Percentiles rank a stretch among this genome's conserved stretches.
Evolutionary conservation across 352 stramenopile genomes (phyloP).

Genomic region (Thraustochytrium sp.): DNA sequence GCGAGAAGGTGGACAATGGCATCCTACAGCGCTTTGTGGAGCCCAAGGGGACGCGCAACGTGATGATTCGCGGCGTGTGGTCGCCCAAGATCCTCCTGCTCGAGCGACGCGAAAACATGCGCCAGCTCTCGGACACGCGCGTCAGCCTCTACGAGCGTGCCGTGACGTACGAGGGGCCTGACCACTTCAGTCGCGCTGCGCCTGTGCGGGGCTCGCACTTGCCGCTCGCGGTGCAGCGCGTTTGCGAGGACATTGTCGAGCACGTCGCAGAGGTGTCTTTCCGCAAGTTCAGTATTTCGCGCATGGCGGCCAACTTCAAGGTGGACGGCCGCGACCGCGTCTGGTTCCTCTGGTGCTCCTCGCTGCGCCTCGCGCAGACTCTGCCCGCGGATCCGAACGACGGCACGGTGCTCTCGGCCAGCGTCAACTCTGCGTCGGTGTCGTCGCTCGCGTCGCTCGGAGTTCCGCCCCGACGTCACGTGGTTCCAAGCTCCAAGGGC

Average conservation of each 20-base stretch:
- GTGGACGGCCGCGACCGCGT: slow-evolving; percentile 82
- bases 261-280: slow-evolving; percentile 85
- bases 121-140: slow-evolving; percentile 77
- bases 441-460: not conserved
- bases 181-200: slow-evolving; percentile 67
- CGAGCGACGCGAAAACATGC: slow-evolving; percentile 79
- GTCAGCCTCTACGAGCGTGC: slow-evolving; percentile 85
- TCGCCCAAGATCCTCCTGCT: slow-evolving; percentile 89
- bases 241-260: slow-evolving; percentile 83
- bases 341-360: slow-evolving; percentile 88
- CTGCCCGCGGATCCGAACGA: not conserved
- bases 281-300: slow-evolving; percentile 78
- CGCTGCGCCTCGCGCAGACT: slow-evolving; percentile 63
- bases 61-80: slow-evolving; percentile 81
- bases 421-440: not conserved
- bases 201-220: slow-evolving; percentile 82
- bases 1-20: slow-evolving; percentile 76
- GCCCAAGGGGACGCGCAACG: slow-evolving; percentile 78
- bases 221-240: slow-evolving; percentile 73
- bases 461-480: not conserved
- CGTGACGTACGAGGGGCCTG: slow-evolving; percentile 88
- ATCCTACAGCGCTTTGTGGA: slow-evolving; percentile 89
- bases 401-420: not conserved
- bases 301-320: slow-evolving; percentile 92
- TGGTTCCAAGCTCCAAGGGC: not conserved